Base-by-base conservation (phyloP, 1,139 yeast species). In the Yamadazyma dushanensis region DNA sequence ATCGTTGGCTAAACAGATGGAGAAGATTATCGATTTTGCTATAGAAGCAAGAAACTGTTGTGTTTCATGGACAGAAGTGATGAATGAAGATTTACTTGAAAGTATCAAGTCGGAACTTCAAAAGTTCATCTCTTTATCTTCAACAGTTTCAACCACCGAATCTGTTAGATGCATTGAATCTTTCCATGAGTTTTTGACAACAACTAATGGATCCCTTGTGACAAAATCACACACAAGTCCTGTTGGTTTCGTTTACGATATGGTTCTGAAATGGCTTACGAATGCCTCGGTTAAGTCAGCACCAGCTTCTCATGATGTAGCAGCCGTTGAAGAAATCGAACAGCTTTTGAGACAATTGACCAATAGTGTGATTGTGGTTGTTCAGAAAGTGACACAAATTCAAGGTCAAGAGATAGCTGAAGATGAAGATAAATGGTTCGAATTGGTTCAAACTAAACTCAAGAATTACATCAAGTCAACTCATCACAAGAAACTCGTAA, bases 371-470 rank as follows among this genome's bases (percentile, higher is more conserved):
- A 61, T 89, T 38, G 69, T 89, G 28, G 71, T 83, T 1, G 74
- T 84, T 45, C 97, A 89, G 59, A 75, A 76, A 42, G 54, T 61
- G 2, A 53, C 78, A 10, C 61, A 63, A 22, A 56, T 64, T 29
- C 64, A 55, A 31, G 48, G 47, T 1, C 61, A 53, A 8, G 51
- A 56, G 8, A 49, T 77, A 2, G 48, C 58, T 2, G 76, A 66
- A 31, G 85, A 76, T 8, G 78, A 73, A 29, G 85, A 82, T 43
- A 64, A 68, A n/a, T 85, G 95, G 95, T 66, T 85, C 26, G 56
- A 66, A 8, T 41, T 52, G 1, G 50, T 78, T 2, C 84, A 81
- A 44, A 67, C 66, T 35, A 66, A 70, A 34, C 46, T 79, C 2
- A 25, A 57, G 45, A 52, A 51, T 16, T 63, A 70, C 37, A 47